Evolutionary conservation across 805 yeast species (phyloP).

Genomic region (Jamesozyma jinghongensis): DNA sequence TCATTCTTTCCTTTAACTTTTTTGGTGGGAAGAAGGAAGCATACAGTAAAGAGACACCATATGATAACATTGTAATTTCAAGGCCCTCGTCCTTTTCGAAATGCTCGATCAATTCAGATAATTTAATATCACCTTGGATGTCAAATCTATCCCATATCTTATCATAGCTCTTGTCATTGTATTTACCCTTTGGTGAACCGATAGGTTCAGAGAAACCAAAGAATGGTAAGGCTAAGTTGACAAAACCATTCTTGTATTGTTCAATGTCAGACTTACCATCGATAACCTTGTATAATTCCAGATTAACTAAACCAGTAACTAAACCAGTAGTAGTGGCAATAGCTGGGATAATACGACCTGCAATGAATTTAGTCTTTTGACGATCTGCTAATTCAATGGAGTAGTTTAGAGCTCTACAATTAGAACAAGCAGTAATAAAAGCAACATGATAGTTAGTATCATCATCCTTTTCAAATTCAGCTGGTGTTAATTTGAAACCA

Average conservation of each 20-base stretch:
- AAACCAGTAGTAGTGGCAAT: slow-evolving; percentile 98
- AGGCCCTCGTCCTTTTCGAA: slow-evolving; percentile 79
- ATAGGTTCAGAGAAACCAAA: slow-evolving; percentile 96
- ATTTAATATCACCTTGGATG: slow-evolving; percentile 64
- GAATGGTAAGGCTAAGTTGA: slow-evolving; percentile 88
- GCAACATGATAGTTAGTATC: slow-evolving; percentile 95
- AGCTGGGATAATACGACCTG: slow-evolving; percentile 97
- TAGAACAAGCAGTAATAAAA: slow-evolving; percentile 91
- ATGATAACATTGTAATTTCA: slow-evolving; percentile 82
- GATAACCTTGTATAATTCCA: slow-evolving; percentile 85
- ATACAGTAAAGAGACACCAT: slow-evolving; percentile 80
- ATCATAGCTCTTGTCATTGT: slow-evolving; percentile 72
- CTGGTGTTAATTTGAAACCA: slow-evolving; percentile 80
- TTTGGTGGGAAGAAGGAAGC: slow-evolving; percentile 92
- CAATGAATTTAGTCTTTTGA: slow-evolving; percentile 89
- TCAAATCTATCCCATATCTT: slow-evolving; percentile 94
- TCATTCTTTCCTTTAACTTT: slow-evolving; percentile 71
- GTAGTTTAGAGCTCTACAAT: slow-evolving; percentile 89
- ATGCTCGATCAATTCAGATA: slow-evolving; percentile 61
- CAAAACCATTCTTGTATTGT: slow-evolving; percentile 84
- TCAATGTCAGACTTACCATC: slow-evolving; percentile 69
- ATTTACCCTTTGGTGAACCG: slow-evolving; percentile 71
- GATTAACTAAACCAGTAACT: slow-evolving; percentile 88
- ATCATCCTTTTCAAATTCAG: slow-evolving; percentile 96
- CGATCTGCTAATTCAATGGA: slow-evolving; percentile 82